Percentiles rank a stretch among this genome's conserved stretches.
phyloP scores from a whole-genome alignment of 2,329 filamentous ascomycete genomes.

The Graphiopsis chlorocephala region DNA sequence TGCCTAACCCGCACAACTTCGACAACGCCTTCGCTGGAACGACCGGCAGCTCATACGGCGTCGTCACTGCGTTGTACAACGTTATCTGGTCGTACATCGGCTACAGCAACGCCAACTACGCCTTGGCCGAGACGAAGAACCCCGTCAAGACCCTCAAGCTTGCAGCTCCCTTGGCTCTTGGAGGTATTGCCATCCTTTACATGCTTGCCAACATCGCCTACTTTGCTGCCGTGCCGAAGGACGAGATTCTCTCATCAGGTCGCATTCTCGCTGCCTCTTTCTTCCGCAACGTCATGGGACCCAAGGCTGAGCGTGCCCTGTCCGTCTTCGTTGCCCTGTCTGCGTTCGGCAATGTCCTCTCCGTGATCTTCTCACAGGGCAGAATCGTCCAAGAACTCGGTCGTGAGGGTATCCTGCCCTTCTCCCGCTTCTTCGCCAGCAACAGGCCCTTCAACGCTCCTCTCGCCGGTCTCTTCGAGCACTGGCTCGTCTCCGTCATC shows the following conservation, averaged over 20 bases:
- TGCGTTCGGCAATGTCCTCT: constrained; percentile 65
- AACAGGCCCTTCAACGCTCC: constrained; percentile 64
- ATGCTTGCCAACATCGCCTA: constrained; percentile 66
- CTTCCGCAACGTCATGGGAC: constrained; percentile 56
- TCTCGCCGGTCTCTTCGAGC: constrained; percentile 59
- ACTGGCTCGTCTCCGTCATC: constrained; percentile 63
- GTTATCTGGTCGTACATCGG: constrained; percentile 70
- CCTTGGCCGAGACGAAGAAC: constrained; percentile 63
- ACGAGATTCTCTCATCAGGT: constrained; percentile 54
- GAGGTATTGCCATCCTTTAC: constrained; percentile 59
- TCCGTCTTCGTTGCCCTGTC: constrained; percentile 67
- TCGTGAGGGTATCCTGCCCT: constrained; percentile 64
- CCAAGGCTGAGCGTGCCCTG: constrained; percentile 55
- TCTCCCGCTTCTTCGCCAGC: constrained; percentile 61
- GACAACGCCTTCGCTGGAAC: constrained; percentile 63
- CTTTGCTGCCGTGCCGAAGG: constrained; percentile 59
- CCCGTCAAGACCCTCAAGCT: constrained; percentile 63
- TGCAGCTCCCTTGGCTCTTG: constrained; percentile 61
- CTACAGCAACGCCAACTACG: constrained; percentile 68
- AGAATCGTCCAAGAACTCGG: constrained; percentile 65
- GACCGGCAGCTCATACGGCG: constrained; percentile 62
- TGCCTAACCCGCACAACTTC: constrained; percentile 63
- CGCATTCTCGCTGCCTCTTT: constrained; percentile 56
- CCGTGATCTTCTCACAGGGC: constrained; percentile 67
- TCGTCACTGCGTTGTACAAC: constrained; percentile 69